Base-by-base conservation (phyloP, 768 basidiomycete species). In the Phanerochaete sordida region DNA sequence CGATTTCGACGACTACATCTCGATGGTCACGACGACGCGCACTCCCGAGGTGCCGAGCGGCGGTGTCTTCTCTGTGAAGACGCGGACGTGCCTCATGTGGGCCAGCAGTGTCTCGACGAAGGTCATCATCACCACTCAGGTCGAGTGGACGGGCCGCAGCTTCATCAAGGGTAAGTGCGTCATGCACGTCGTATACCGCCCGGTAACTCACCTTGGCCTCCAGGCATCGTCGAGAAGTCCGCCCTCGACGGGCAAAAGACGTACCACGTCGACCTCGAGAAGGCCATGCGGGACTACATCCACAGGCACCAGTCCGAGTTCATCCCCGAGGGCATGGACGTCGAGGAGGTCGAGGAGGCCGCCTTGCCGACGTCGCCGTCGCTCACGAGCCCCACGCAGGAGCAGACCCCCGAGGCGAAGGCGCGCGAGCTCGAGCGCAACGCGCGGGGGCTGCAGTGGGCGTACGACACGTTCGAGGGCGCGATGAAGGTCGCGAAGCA, bases 41-140 rank as follows among this genome's bases (percentile, higher is more conserved):
- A 95, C 93, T 3, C 96, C 95, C 0, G 96, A 98, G 59, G 95
- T 98, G 3, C 97, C 97, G 0, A 92, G 90, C 63, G 97, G 97
- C 0, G 84, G 90, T 2, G 93, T 91, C 44, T 99, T 98, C 71
- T 79, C 86, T 8, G 95, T 98, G 61, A 97, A 95, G 82, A 98
- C 96, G 16, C 77, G 87, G 66, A 97, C 95, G 13, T 98, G 96
- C 70, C 79, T 98, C 49, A 98, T 85, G 79, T 99, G 95, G 95
- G 95, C 93, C 12, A 88, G 89, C 54, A 76, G 82, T 3, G 81
- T 89, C 54, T 83, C 87, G 24, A 90, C 90, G 6, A 85, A 81
- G 59, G 85, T 99, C 15, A 64, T 95, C 12, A 92, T 98, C 3
- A 95, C 93, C 44, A 93, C 91, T 3, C 84, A 90, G 63, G 92